These are phyloP conservation scores for Blastobotrys niveus DNA, from an alignment of 1,139 yeast species.

Conservation along the genomic window DNA sequence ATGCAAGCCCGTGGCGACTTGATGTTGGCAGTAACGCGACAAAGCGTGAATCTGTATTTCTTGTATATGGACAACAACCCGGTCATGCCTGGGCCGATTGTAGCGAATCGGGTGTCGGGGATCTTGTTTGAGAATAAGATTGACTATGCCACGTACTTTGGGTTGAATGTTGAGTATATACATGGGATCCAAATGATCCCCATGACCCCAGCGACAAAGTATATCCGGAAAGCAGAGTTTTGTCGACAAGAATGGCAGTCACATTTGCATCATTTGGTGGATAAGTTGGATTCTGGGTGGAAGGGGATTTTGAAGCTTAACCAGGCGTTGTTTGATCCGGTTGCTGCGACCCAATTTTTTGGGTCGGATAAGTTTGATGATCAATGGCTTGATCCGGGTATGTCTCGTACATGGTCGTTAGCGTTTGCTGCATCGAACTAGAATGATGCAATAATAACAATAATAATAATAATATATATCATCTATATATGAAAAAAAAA, in stretches of 20 bases:
- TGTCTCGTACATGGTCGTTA: constrained; percentile 79
- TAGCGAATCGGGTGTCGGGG: constrained; percentile 60
- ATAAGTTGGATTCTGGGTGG: constrained; percentile 62
- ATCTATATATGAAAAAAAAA: too few species aligned
- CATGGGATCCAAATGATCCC: constrained; percentile 93
- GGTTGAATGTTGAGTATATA: constrained; percentile 60
- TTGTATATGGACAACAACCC: constrained; percentile 48
- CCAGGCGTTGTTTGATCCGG: constrained; percentile 63
- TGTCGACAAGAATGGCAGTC: constrained; percentile 73
- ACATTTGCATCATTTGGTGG: constrained; percentile 44
- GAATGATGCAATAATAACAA: too few species aligned
- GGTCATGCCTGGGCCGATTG: constrained; percentile 47
- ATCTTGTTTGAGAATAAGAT: constrained; percentile 69
- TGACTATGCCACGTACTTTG: constrained; percentile 82
- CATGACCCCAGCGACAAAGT: constrained; percentile 68
- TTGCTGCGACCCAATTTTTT: constrained; percentile 57
- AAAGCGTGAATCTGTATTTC: constrained; percentile 56
- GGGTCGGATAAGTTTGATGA: constrained; percentile 40
- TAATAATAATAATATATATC: too few species aligned
- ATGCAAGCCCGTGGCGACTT: constrained; percentile 62
- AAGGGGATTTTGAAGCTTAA: constrained; percentile 69
- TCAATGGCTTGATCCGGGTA: constrained; percentile 70
- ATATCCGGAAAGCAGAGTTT: constrained; percentile 56
- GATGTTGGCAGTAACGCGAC: constrained; percentile 54
- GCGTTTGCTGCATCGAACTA: constrained; percentile 36